Conservation (phyloP, 2,329 filamentous ascomycete species). For the Fusarium secorum region DNA sequence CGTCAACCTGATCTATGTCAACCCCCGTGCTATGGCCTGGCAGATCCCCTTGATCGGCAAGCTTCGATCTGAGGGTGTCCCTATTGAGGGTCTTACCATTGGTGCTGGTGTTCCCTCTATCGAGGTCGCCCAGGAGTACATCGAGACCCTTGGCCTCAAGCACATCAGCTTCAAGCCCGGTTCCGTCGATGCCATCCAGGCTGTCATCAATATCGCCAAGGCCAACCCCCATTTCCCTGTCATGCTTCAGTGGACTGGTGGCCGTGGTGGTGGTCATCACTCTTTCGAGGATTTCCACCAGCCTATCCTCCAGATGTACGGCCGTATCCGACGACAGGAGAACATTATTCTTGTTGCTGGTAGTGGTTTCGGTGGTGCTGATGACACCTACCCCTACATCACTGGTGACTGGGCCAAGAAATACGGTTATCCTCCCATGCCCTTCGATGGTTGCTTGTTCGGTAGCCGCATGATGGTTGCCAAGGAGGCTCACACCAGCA, state of each 20-base stretch:
- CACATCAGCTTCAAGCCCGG: constrained; percentile 96
- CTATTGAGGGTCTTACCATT: constrained; percentile 91
- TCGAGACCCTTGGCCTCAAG: constrained; percentile 89
- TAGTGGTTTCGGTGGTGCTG: constrained; percentile 88
- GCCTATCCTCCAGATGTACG: constrained; percentile 90
- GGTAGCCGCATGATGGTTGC: constrained; percentile 95
- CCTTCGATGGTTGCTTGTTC: constrained; percentile 90
- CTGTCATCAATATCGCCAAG: constrained; percentile 91
- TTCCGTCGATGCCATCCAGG: constrained; percentile 85
- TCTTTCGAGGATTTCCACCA: constrained; percentile 96
- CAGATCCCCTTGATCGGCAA: constrained; percentile 86
- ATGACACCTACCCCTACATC: constrained; percentile 92
- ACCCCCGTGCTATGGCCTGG: constrained; percentile 89
- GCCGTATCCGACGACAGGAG: constrained; percentile 81
- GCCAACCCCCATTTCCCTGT: constrained; percentile 95
- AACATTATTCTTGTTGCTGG: constrained; percentile 92
- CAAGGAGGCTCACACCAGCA: constrained; percentile 89
- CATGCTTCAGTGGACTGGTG: constrained; percentile 93
- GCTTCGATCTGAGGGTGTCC: constrained; percentile 83
- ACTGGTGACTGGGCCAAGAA: constrained; percentile 88
- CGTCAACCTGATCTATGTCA: constrained; percentile 91
- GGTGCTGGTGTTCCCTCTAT: constrained; percentile 93
- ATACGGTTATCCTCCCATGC: constrained; percentile 90
- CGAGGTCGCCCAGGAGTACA: constrained; percentile 92
- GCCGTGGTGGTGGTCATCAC: constrained; percentile 91